Evolutionary conservation across 2,329 filamentous ascomycete species (phyloP).

Genomic region (Trichoderma atroviride): DNA sequence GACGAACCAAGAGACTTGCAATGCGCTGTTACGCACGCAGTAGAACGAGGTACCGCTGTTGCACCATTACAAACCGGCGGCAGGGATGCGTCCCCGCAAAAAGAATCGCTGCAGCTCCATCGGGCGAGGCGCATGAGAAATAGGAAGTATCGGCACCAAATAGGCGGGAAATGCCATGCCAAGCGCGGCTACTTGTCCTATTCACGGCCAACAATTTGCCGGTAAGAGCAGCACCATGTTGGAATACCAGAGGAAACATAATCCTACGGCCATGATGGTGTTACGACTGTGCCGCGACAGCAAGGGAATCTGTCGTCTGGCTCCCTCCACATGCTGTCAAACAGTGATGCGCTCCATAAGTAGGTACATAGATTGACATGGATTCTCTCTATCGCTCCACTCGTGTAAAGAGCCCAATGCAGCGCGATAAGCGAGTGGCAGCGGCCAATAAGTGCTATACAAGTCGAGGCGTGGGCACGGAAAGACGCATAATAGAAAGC

Average conservation of each 20-base stretch:
- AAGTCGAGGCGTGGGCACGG: background rate
- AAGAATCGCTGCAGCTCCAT: background rate
- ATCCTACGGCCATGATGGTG: background rate
- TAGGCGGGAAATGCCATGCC: background rate
- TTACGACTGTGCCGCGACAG: background rate
- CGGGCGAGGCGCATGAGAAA: background rate
- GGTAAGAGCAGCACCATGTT: background rate
- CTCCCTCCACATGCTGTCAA: background rate
- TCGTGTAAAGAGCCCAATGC: background rate
- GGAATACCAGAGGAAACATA: background rate
- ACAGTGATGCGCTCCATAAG: background rate
- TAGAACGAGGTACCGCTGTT: background rate
- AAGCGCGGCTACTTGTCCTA: background rate
- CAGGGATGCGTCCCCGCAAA: slow-evolving; percentile 16
- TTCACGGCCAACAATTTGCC: background rate
- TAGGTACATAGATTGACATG: background rate
- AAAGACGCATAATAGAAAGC: background rate
- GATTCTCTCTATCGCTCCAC: background rate
- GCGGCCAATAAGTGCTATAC: background rate
- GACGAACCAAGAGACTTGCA: slow-evolving; percentile 11
- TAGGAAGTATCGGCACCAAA: background rate
- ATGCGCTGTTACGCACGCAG: background rate
- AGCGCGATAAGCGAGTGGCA: background rate
- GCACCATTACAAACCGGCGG: background rate
- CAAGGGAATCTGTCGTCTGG: background rate